Conservation (phyloP, 352 stramenopile species). For the Phytophthora ohioensis region DNA sequence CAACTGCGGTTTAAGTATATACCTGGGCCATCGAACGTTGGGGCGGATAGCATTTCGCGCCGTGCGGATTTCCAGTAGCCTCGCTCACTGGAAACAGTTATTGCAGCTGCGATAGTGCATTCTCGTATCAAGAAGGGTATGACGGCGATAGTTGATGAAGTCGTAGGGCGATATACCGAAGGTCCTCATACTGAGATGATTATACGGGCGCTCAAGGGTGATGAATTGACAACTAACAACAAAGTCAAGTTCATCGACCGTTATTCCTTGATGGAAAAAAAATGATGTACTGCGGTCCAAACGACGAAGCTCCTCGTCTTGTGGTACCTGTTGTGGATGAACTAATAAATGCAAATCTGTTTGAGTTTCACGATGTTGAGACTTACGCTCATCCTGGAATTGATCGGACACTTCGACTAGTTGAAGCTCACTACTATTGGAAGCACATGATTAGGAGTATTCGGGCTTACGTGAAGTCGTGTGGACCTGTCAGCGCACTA, state of each 20-base stretch:
- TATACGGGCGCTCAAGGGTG: neutral
- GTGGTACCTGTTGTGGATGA: neutral
- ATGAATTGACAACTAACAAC: neutral
- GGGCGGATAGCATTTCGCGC: conserved; percentile 10
- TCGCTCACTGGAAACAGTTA: neutral
- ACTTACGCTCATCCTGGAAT: neutral
- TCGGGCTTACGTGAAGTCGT: neutral
- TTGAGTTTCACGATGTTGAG: neutral
- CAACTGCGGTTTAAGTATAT: neutral
- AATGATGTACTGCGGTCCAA: neutral
- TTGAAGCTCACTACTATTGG: conserved; percentile 1
- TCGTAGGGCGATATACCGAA: neutral
- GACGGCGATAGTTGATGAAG: neutral
- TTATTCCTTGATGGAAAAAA: neutral
- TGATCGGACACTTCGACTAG: neutral
- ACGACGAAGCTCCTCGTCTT: neutral
- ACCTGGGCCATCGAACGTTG: neutral
- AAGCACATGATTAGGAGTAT: conserved; percentile 2
- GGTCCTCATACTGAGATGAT: neutral
- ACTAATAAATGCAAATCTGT: neutral
- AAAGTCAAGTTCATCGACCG: neutral
- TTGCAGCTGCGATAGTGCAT: neutral
- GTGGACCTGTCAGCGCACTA: conserved; percentile 3
- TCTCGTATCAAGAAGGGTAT: neutral
- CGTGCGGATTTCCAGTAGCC: neutral